Evolutionary conservation across 805 yeast species (phyloP), one percentile per base, ranked within the genome.

Genomic region (Starmerella sp.): DNA sequence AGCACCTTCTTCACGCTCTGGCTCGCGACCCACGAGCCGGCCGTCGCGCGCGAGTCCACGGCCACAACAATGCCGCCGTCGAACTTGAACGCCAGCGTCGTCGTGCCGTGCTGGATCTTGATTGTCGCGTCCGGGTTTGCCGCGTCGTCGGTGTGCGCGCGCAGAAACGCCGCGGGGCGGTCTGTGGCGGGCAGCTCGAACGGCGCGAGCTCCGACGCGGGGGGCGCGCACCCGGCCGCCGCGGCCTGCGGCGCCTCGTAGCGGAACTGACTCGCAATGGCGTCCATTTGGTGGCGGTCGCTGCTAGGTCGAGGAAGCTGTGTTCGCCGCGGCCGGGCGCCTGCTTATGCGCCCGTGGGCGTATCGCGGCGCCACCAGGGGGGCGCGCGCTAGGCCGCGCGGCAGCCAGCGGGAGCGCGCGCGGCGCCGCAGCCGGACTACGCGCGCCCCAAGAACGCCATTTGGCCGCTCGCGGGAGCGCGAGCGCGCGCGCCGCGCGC

Each of bases 31-130:
- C 97, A 91, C 65, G 85, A 83, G 47, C 98, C 98, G 2, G 95
- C 96, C 8, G 97, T 86, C 56, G 98, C 98, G 71, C 98, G 82
- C 44, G 97, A 89, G 73, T 93, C 98, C 10, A 93, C 98, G 0
- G 97, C 97, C 52, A 93, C 97, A 14, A 73, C 75, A 62, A 93
- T 90, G 29, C 98, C 98, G 31, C 91, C 96, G 73, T 91, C 82
- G 72, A 90, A 93, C 70, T 97, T 78, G 75, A 93, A 93, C 9
- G 97, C 96, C 64, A 93, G 76, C 13, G 98, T 93, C 6, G 98
- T 93, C n/a, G 98, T 93, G 70, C 98, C 98, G 71, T 93, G 98
- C 28, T 97, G 96, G 66, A 93, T 86, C 70, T 93, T 91, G 74
- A 93, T 91, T 66, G 83, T 85, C 72, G 95, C 90, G 67, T 89